Percentiles rank a stretch among this genome's conserved stretches.
Conservation (phyloP, 148 eudicot species). For the Vaccinium corymbosum region DNA sequence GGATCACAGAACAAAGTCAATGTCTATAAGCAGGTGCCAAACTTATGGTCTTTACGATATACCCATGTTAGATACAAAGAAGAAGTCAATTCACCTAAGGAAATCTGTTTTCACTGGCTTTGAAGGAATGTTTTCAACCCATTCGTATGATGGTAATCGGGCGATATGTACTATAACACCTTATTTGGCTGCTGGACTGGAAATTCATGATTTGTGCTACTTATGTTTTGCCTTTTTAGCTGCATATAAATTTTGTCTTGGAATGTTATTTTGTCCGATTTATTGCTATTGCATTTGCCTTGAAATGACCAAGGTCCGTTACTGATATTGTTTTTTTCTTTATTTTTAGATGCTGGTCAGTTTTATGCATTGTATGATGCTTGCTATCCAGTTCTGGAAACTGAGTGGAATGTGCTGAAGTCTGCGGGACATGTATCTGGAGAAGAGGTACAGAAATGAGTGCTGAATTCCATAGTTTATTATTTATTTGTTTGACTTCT, state of each 20-base stretch:
- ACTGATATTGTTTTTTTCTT: not conserved
- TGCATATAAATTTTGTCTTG: not conserved
- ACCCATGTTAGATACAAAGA: not conserved
- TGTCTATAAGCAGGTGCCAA: not conserved
- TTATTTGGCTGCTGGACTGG: not conserved
- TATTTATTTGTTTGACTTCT: not conserved
- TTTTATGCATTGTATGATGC: conserved; percentile 35
- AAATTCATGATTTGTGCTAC: not conserved
- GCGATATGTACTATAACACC: not conserved
- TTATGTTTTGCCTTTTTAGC: not conserved
- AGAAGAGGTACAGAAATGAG: conserved; percentile 41
- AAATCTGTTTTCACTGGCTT: not conserved
- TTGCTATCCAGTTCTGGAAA: conserved; percentile 48
- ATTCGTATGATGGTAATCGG: not conserved
- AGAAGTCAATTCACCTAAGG: not conserved
- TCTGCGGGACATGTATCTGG: conserved; percentile 25
- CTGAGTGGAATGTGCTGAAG: conserved; percentile 55
- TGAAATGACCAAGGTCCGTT: not conserved
- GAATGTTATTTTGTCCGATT: not conserved
- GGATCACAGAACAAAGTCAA: not conserved
- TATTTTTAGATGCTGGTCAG: conserved; percentile 27
- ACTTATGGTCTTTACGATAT: not conserved
- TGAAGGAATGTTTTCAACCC: not conserved
- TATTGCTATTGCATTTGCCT: not conserved
- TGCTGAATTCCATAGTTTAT: not conserved